phyloP scores from a whole-genome alignment of 164 flowering plant genomes.

The Sedum album region DNA sequence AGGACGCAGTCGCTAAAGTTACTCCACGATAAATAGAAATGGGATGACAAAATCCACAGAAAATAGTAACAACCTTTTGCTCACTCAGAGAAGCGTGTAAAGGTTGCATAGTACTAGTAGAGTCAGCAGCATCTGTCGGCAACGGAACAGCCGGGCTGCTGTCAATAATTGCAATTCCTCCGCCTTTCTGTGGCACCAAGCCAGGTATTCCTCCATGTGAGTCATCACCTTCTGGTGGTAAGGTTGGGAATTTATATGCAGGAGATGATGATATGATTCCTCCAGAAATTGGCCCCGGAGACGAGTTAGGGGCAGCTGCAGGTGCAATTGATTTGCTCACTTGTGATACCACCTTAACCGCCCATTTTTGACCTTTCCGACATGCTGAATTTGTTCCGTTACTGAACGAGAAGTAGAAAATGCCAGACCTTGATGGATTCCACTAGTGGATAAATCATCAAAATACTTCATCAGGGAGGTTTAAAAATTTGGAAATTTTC shows the following conservation, averaged over 20 bases:
- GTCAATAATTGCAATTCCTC: conserved; percentile 65
- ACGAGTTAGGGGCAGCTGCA: not conserved
- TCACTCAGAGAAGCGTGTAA: not conserved
- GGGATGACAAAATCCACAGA: not conserved
- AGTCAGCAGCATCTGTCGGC: conserved; percentile 82
- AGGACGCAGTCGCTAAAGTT: not conserved
- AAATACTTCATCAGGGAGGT: not conserved
- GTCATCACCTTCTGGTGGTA: conserved; percentile 21
- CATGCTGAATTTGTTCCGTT: conserved; percentile 51
- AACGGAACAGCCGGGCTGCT: conserved; percentile 92
- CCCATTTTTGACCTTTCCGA: conserved; percentile 42
- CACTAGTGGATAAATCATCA: conserved; percentile 30
- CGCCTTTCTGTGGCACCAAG: conserved; percentile 35
- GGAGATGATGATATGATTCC: conserved; percentile 56
- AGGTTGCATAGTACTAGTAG: conserved; percentile 22
- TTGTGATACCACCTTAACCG: conserved; percentile 38
- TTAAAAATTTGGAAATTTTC: not conserved
- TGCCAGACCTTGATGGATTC: conserved; percentile 68
- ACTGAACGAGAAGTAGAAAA: conserved; percentile 80
- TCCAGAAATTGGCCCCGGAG: conserved; percentile 40
- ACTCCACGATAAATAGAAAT: not conserved
- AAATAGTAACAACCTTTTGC: not conserved
- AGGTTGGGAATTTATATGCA: conserved; percentile 31
- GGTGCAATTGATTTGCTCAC: conserved; percentile 5
- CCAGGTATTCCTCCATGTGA: conserved; percentile 23